phyloP scores from a whole-genome alignment of 495 filamentous ascomycete genomes.

The Trichocladium uniseriatum region DNA sequence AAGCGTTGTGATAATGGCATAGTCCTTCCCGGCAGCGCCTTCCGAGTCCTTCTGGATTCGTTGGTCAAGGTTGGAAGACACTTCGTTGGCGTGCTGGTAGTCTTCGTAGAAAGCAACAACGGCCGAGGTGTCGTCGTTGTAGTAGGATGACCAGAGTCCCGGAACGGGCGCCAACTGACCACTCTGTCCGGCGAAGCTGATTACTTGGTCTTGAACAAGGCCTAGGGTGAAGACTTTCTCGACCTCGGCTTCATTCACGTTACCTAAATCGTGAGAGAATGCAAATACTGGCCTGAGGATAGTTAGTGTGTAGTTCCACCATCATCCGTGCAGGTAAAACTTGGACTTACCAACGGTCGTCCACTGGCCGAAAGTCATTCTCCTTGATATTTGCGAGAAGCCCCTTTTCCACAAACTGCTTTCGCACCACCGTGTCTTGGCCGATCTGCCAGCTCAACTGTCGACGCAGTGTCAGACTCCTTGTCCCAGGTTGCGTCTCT shows the following conservation, averaged over 20 bases:
- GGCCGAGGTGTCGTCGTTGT: conserved; percentile 46
- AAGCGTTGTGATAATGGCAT: conserved; percentile 75
- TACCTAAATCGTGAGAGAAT: conserved; percentile 66
- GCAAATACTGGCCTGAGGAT: conserved; percentile 68
- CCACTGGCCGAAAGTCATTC: conserved; percentile 55
- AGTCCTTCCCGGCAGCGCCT: conserved; percentile 54
- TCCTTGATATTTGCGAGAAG: conserved; percentile 58
- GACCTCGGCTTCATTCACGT: conserved; percentile 21
- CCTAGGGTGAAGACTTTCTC: conserved; percentile 68
- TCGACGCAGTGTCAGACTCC: conserved; percentile 9
- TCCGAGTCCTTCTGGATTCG: conserved; percentile 64
- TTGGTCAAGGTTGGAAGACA: conserved; percentile 55
- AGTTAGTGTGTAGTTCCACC: conserved; percentile 10
- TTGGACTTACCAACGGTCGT: conserved; percentile 49
- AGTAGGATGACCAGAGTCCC: conserved; percentile 71
- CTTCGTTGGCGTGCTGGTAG: conserved; percentile 43
- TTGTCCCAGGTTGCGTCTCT: background rate
- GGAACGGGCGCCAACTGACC: conserved; percentile 56
- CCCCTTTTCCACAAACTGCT: conserved; percentile 53
- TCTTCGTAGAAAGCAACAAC: conserved; percentile 67
- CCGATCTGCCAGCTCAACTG: conserved; percentile 56
- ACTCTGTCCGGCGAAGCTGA: conserved; percentile 64
- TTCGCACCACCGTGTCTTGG: conserved; percentile 53
- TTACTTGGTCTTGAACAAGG: conserved; percentile 61
- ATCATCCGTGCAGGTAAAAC: background rate